Evolutionary conservation across 2,329 filamentous ascomycete genomes (phyloP), one percentile per base, ranked within the genome.

Genomic region (Phoma sp.): DNA sequence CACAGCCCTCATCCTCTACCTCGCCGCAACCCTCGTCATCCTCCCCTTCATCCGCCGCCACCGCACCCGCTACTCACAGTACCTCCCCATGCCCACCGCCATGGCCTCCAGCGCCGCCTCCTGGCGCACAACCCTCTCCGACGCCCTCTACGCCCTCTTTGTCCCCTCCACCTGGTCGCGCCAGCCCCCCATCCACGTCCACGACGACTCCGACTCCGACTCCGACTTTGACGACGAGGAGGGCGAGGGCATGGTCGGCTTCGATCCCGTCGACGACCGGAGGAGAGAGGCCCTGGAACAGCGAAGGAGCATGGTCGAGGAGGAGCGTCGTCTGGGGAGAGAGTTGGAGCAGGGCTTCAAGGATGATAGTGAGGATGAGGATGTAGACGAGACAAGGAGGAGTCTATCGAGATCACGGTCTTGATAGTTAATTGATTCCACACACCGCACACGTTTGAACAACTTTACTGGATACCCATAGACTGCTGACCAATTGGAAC

Each of bases 281-380:
- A 63, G 76, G 42, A 59, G 76, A 45, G 75, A 75, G 62, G 71
- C 73, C 7, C 66, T 76, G 34, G 75, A 77, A 49, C 68, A 74
- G 53, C 56, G 75, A 17, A 58, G 74, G 40, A 74, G 75, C 76
- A 60, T 73, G 32, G 68, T 66, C 28, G 83, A 85, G 56, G 81
- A 80, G 40, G 77, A 81, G 36, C 79, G 84, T 62, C 81, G 92
- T 58, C 67, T 96, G 57, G 93, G 91, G 72, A 81, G 91, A 76
- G 92, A 96, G 64, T 74, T 93, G 45, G 90, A 93, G 72, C 83
- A 88, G 66, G 88, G 87, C 0, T 91, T 91, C 69, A 84, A 85
- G 75, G 88, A 91, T 71, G 87, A 90, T 63, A 90, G 88, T 68
- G 86, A 88, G 50, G 85, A 88, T 30, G 84, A 87, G 48, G 74